These are phyloP conservation scores for Lichtheimia ornata DNA, from an alignment of 371 early-diverging fungal genomes.

Conservation along the genomic window DNA sequence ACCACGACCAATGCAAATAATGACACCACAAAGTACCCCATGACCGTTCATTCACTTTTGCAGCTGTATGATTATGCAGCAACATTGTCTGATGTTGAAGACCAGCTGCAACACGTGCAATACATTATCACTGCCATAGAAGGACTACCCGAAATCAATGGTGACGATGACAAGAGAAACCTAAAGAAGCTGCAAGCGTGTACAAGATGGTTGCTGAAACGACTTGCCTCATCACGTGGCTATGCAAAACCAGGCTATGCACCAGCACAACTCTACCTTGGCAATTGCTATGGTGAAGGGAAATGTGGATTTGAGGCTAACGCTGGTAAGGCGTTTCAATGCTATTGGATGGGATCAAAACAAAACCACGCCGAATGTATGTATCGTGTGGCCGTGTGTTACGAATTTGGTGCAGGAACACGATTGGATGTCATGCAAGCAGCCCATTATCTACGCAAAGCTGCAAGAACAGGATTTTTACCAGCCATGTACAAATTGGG, in stretches of 20 bases:
- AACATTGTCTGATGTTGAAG: no score
- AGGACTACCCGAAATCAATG: not conserved
- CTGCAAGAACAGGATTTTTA: slow-evolving; percentile 42
- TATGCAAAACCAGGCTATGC: slow-evolving; percentile 45
- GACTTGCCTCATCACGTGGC: not conserved
- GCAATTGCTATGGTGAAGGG: slow-evolving; percentile 78
- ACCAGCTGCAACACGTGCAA: not conserved
- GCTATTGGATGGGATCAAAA: slow-evolving; percentile 87
- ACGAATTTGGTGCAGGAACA: slow-evolving; percentile 87
- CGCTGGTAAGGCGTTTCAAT: slow-evolving; percentile 81
- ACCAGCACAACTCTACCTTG: slow-evolving; percentile 88
- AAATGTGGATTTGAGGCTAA: slow-evolving; percentile 69
- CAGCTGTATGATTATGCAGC: not conserved
- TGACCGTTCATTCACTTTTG: not conserved
- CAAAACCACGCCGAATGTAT: slow-evolving; percentile 84
- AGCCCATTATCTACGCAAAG: slow-evolving; percentile 53
- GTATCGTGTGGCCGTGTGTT: slow-evolving; percentile 89
- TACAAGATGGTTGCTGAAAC: not conserved
- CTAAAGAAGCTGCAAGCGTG: not conserved
- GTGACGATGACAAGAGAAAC: not conserved
- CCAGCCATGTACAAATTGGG: slow-evolving; percentile 92
- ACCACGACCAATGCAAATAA: no score
- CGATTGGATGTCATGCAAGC: slow-evolving; percentile 74
- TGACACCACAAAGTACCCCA: no score
- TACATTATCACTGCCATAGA: not conserved